Percentiles rank a stretch among this genome's conserved stretches.
Evolutionary conservation across 768 basidiomycete genomes (phyloP).

Genomic region (Neoboletus brunneissimus): DNA sequence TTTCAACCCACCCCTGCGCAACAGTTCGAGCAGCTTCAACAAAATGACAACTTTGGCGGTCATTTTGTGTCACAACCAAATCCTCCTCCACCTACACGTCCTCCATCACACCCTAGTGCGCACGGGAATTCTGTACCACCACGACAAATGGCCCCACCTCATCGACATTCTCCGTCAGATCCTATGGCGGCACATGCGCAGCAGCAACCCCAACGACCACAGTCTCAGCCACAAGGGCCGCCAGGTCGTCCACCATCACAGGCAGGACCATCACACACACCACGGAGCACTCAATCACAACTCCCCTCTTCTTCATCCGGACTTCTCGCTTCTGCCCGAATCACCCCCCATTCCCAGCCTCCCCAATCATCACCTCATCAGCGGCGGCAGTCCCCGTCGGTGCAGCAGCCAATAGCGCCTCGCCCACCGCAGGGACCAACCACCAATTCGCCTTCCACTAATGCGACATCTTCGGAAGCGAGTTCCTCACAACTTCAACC

Average conservation of each 20-base stretch:
- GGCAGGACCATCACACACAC: constrained; percentile 46
- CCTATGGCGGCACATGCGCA: constrained; percentile 39
- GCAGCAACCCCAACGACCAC: constrained; percentile 49
- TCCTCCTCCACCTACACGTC: constrained; percentile 40
- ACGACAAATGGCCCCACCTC: constrained; percentile 34
- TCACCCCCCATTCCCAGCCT: constrained; percentile 35
- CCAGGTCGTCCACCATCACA: constrained; percentile 53
- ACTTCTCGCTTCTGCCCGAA: constrained; percentile 29
- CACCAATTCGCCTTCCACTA: constrained; percentile 23
- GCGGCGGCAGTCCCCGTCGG: constrained; percentile 33
- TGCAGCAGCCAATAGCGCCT: constrained; percentile 38
- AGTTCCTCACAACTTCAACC: constrained; percentile 34
- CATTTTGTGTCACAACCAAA: constrained; percentile 39
- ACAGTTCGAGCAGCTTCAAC: constrained; percentile 56
- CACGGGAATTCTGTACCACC: constrained; percentile 32
- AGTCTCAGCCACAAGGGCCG: constrained; percentile 55
- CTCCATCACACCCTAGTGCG: constrained; percentile 42
- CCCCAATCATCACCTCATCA: constrained; percentile 34
- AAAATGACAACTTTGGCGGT: constrained; percentile 32
- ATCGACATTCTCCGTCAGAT: constrained; percentile 50
- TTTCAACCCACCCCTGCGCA: constrained; percentile 65
- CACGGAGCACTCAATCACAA: constrained; percentile 38
- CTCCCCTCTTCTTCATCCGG: constrained; percentile 33
- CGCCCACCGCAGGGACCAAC: constrained; percentile 32
- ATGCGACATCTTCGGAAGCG: constrained; percentile 27